Percentiles rank a stretch among this genome's conserved stretches.
Evolutionary conservation across 2,329 filamentous ascomycete genomes (phyloP).

Genomic region (Aspergillus ibericus): DNA sequence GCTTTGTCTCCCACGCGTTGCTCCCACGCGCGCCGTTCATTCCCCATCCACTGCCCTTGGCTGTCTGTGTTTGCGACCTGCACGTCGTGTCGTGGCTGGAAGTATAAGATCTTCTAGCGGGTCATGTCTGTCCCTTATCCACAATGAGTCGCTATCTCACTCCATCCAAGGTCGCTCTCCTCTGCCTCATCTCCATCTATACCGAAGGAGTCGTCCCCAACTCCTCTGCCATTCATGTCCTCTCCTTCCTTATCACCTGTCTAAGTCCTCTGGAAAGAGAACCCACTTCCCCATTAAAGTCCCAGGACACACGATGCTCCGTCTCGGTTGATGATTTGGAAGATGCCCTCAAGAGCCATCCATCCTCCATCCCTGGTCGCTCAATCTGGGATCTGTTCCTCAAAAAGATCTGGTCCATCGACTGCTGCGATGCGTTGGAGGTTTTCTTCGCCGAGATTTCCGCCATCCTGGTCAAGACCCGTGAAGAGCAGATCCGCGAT

Average conservation of each 20-base stretch:
- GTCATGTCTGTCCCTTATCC: conserved; percentile 5
- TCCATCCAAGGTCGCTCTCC: conserved; percentile 81
- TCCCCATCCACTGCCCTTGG: no score
- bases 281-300: conserved; percentile 18
- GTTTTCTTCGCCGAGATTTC: conserved; percentile 67
- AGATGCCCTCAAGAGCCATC: conserved; percentile 44
- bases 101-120: background rate
- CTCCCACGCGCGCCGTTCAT: background rate
- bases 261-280: conserved; percentile 52
- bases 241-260: conserved; percentile 76
- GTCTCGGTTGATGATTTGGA: conserved; percentile 50
- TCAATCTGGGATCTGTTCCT: conserved; percentile 88
- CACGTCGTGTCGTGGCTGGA: background rate
- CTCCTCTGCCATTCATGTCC: conserved; percentile 68
- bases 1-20: background rate
- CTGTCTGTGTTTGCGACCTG: background rate
- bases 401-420: conserved; percentile 76
- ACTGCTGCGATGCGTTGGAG: conserved; percentile 78
- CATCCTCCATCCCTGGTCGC: conserved; percentile 65
- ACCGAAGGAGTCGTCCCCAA: conserved; percentile 68
- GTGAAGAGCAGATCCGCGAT: conserved; percentile 60
- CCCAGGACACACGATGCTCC: conserved; percentile 32
- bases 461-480: conserved; percentile 60
- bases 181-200: conserved; percentile 81
- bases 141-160: conserved; percentile 79